phyloP scores from a whole-genome alignment of 2,329 filamentous ascomycete species.

The Botryotinia calthae region DNA sequence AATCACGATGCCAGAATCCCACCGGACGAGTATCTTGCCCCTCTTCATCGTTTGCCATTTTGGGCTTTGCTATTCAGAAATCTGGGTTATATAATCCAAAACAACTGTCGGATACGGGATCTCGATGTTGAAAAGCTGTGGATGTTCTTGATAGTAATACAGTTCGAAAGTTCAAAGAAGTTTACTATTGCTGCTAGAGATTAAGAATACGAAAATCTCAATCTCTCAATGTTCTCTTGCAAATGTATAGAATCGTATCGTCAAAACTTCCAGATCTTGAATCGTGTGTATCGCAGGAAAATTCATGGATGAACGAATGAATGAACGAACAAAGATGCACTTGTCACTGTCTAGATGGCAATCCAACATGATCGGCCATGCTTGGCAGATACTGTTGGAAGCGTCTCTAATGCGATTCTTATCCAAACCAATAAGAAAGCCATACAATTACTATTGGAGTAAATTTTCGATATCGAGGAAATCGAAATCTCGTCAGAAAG shows the following conservation, averaged over 20 bases:
- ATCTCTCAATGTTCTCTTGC: not conserved
- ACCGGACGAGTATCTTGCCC: slow-evolving; percentile 21
- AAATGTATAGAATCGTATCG: not conserved
- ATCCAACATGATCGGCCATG: not conserved
- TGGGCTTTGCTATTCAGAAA: not conserved
- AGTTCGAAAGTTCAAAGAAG: not conserved
- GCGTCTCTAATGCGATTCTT: not conserved
- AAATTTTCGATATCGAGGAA: not conserved
- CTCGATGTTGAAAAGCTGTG: not conserved
- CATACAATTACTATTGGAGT: not conserved
- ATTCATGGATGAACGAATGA: too few relatives aligned
- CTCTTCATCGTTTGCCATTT: not conserved
- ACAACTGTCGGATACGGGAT: not conserved
- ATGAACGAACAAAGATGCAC: too few relatives aligned
- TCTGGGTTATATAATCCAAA: not conserved
- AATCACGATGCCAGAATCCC: slow-evolving; percentile 30
- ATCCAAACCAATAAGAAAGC: not conserved
- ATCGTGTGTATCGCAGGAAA: too few relatives aligned
- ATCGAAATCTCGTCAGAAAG: not conserved
- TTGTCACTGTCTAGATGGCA: not conserved
- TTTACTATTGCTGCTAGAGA: not conserved
- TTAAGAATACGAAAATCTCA: not conserved
- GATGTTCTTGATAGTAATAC: not conserved
- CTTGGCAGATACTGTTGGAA: not conserved
- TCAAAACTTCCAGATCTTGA: not conserved